Evolutionary conservation across 1,139 yeast genomes (phyloP).

Genomic region (Lodderomyces metapsilosis): DNA sequence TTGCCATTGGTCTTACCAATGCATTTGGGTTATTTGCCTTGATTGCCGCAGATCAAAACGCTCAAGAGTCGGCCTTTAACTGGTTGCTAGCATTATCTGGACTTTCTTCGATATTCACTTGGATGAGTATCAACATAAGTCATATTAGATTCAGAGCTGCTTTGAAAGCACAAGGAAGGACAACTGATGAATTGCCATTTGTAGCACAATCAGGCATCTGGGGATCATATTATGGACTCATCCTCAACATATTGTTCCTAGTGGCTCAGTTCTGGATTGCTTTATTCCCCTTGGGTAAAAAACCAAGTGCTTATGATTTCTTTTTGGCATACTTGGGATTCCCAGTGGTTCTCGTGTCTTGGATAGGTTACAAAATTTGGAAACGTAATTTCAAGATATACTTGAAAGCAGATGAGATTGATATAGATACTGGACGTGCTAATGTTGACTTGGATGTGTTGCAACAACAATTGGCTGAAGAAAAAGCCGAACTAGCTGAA

Average conservation of each 20-base stretch:
- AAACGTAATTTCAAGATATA: constrained; percentile 32
- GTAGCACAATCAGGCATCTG: constrained; percentile 33
- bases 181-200: constrained; percentile 30
- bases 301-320: constrained; percentile 34
- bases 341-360: constrained; percentile 32
- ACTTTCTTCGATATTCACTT: constrained; percentile 35
- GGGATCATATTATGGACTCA: constrained; percentile 31
- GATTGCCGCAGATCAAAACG: constrained; percentile 36
- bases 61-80: constrained; percentile 31
- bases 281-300: constrained; percentile 36
- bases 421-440: constrained; percentile 41
- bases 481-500: constrained; percentile 30
- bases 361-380: constrained; percentile 41
- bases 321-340: constrained; percentile 39
- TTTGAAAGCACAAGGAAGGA: constrained; percentile 25
- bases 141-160: constrained; percentile 38
- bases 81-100: constrained; percentile 40
- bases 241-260: constrained; percentile 29
- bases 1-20: constrained; percentile 37
- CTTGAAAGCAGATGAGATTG: constrained; percentile 37
- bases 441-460: constrained; percentile 41
- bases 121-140: constrained; percentile 35
- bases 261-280: constrained; percentile 46
- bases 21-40: constrained; percentile 40
- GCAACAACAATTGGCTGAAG: constrained; percentile 42